Conservation (phyloP, 1,284 basidiomycete genomes). For the Tremellales sp. region DNA sequence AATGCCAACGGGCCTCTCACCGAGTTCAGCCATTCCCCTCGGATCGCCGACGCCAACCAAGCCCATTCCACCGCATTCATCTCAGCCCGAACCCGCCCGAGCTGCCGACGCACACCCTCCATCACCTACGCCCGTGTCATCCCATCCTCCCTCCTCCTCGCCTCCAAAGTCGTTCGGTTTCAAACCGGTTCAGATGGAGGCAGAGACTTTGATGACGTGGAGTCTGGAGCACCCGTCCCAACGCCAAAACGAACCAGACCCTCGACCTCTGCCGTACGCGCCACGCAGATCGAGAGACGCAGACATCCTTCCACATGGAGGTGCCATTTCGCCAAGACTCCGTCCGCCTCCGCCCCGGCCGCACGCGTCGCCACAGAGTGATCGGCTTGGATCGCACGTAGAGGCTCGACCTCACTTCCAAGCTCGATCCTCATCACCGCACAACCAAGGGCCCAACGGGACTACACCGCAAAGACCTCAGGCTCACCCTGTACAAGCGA, state of each 20-base stretch:
- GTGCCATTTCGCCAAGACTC: background rate
- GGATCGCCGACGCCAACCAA: background rate
- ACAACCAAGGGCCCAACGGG: too few relatives aligned
- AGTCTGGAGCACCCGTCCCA: slow-evolving; percentile 10
- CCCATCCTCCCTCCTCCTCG: background rate
- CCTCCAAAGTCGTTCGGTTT: slow-evolving; percentile 6
- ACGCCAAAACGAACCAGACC: background rate
- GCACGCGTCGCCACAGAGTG: too few relatives aligned
- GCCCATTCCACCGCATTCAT: too few relatives aligned
- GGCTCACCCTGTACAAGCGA: too few relatives aligned
- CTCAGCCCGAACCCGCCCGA: too few relatives aligned
- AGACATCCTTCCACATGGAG: background rate
- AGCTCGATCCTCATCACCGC: background rate
- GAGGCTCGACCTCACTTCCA: too few relatives aligned
- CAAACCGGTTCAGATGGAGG: slow-evolving; percentile 30
- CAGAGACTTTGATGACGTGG: slow-evolving; percentile 42
- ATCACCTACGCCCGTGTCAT: slow-evolving; percentile 4
- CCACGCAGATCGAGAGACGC: background rate
- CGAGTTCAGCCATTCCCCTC: background rate
- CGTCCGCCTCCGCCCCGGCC: too few relatives aligned
- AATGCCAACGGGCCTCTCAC: background rate
- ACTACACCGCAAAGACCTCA: too few relatives aligned
- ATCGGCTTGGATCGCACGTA: too few relatives aligned
- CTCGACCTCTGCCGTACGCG: background rate
- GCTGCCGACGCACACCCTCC: slow-evolving; percentile 15